Evolutionary conservation across 495 filamentous ascomycete species (phyloP).

Genomic region (Sordaria brevicollis): DNA sequence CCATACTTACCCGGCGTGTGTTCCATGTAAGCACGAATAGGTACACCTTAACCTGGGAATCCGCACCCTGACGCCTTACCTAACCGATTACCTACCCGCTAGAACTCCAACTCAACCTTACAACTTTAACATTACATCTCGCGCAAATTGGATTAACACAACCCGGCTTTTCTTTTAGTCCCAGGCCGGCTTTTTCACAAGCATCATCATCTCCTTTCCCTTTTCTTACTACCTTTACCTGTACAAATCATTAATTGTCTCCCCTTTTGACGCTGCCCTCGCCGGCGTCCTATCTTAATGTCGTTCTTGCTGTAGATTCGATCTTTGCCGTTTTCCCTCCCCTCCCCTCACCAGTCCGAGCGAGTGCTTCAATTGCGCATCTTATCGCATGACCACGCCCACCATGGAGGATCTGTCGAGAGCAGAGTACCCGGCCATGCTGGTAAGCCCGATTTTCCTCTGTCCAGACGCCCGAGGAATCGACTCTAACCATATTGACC

Average conservation of each 20-base stretch:
- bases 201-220: not conserved
- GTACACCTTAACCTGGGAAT: not conserved
- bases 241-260: not conserved
- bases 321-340: not conserved
- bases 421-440: conserved; percentile 89
- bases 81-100: not conserved
- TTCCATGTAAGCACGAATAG: not conserved
- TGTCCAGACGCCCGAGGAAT: not conserved
- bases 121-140: not conserved
- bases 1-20: not conserved
- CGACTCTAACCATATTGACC: not conserved
- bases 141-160: not conserved
- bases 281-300: not conserved
- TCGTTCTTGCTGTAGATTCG: not conserved
- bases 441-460: conserved; percentile 52
- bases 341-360: not conserved
- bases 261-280: not conserved
- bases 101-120: not conserved
- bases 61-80: not conserved
- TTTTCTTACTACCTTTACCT: not conserved
- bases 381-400: conserved; percentile 23
- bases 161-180: not conserved
- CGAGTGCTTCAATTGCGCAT: not conserved
- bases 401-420: conserved; percentile 66
- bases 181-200: not conserved